A percentile compares a stretch with the other conserved stretches of the same genome.
These are phyloP conservation scores for Drosera spatulata DNA, from an alignment of 179 eudicot species.

Conservation along the genomic window DNA sequence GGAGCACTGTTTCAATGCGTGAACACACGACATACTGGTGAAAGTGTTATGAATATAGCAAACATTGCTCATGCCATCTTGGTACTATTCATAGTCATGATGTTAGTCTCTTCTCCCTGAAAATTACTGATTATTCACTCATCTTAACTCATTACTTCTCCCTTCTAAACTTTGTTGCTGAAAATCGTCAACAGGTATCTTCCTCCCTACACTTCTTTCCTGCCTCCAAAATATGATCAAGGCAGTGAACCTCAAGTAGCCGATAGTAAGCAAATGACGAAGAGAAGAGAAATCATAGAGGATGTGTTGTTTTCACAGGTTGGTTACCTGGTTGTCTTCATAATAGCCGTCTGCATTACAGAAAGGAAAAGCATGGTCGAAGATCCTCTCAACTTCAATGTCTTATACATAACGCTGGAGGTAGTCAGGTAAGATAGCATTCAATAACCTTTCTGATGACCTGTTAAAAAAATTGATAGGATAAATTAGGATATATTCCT, in stretches of 20 bases:
- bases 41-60: constrained; percentile 47
- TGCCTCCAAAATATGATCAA: constrained; percentile 8
- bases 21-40: constrained; percentile 65
- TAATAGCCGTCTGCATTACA: constrained; percentile 38
- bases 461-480: no score
- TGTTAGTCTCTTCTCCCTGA: constrained; percentile 33
- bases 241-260: constrained; percentile 3
- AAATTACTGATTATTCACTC: background rate
- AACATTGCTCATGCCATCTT: constrained; percentile 38
- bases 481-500: no score
- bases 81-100: constrained; percentile 51
- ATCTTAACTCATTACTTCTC: no score
- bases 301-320: constrained; percentile 35
- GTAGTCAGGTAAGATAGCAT: constrained; percentile 32
- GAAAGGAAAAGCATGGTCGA: constrained; percentile 39
- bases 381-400: constrained; percentile 6
- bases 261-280: background rate
- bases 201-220: constrained; percentile 33
- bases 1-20: constrained; percentile 36
- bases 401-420: constrained; percentile 41
- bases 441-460: no score
- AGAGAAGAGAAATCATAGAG: constrained; percentile 5
- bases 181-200: constrained; percentile 31
- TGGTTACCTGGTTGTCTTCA: constrained; percentile 36
- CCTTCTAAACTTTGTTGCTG: background rate